Base-by-base conservation (phyloP, 352 stramenopile genomes). In the Globisporangium okanoganense region DNA sequence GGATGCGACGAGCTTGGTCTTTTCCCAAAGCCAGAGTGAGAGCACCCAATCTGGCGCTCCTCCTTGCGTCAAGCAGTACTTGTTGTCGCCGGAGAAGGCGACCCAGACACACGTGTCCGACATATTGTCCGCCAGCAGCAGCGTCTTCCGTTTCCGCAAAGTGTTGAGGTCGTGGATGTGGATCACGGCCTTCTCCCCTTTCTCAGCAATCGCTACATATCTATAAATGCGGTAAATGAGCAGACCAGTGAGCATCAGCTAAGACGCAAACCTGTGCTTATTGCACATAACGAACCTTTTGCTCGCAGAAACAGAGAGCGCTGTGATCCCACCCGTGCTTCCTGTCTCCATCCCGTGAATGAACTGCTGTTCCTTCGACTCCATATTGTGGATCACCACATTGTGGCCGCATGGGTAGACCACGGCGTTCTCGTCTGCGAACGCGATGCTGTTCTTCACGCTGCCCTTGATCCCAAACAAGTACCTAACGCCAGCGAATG, bases 1-100 rank as follows among this genome's bases (percentile, higher is more conserved):
- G 0, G 75, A 87, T 8, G 81, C 73, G 16, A 97, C 55, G 22
- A 95, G 63, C 66, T 98, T 98, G 43, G 78, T 82, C 54, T 98
- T 98, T 48, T 98, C 95, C 78, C 90, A 96, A 8, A 93, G 61
- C 91, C 94, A 98, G 27, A 97, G 68, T 25, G 92, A 88, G 5
- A 98, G 61, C 24, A 85, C 75, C 88, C 92, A 98, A 59, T 98
- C 94, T 0, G 95, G 95, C 1, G 76, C 83, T 0, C 80, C 87
- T 20, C 90, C 87, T 57, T 97, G 91, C 0, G 90, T 93, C 24
- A 98, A 56, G 53, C 89, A 91, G 58, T 93, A 93, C 65, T 97
- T 97, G 61, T 79, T 82, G 64, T 98, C 95, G 0, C 73, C 75
- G 0, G 90, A 97, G 70, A 98, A 98, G 1, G 81, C 75, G 7